Base-by-base conservation (phyloP, 2,329 filamentous ascomycete genomes). In the Cercospora brassicicola region DNA sequence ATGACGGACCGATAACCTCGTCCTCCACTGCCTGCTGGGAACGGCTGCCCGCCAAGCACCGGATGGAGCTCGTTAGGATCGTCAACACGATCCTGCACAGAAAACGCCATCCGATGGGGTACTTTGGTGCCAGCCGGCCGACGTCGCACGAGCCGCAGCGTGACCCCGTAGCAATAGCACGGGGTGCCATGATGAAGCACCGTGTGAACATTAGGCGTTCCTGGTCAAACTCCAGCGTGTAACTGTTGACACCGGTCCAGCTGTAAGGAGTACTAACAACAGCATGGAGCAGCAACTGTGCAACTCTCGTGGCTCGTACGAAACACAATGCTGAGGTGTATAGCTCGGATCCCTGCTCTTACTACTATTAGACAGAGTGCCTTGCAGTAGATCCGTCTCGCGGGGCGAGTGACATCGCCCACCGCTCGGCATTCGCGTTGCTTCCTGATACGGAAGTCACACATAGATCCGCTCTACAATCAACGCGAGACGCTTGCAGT, bases 131-230 rank as follows among this genome's bases (percentile, higher is more conserved):
- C 59, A 28, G 59, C 59, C 61, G 51, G 51, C 62, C 62, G 62
- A 64, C 53, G 71, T 72, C 69, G 70, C 71, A 71, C 71, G 69
- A 64, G 67, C 67, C 60, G 64, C 59, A 59, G 64, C 68, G 61
- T 68, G 71, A 71, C 65, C 67, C 60, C 42, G 18, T 62, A 67
- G 59, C 31, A 45, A 64, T 45, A 62, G 56, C 64, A 68, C 64
- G 66, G 65, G 51, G 59, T 67, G 68, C 65, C 65, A 67, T 65
- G 65, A 63, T 65, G 45, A 30, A 59, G 45, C 59, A 66, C 53
- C 66, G 64, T 68, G 67, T 67, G 65, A 60, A 57, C 65, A 51
- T 26, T 59, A 48, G 67, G 68, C 70, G 70, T 61, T 55, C 36
- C 56, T 62, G 64, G 68, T 69, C 53, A 45, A 36, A 70, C 67